Percentiles rank a stretch among this genome's conserved stretches.
phyloP scores from a whole-genome alignment of 208 protist genomes.

The Acanthamoeba pearcei region DNA sequence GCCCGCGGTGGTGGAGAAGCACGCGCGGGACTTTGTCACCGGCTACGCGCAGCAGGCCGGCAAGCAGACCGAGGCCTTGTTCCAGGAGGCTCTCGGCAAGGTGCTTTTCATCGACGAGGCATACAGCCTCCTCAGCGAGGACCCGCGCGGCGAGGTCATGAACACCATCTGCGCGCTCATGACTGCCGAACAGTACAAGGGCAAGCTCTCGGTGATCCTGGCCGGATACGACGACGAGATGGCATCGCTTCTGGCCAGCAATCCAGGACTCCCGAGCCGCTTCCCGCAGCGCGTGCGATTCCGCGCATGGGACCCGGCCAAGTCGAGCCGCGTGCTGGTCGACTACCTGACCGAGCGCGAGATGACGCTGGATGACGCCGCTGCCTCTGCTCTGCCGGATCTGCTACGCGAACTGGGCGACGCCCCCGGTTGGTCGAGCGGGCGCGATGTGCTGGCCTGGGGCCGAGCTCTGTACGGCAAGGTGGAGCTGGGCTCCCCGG shows the following conservation, averaged over 20 bases:
- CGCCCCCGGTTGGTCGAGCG: too few relatives aligned
- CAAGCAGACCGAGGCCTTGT: conserved; percentile 74
- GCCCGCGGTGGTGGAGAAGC: not conserved
- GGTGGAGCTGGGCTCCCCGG: too few relatives aligned
- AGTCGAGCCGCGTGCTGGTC: too few relatives aligned
- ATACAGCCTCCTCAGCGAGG: conserved; percentile 65
- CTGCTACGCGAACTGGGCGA: too few relatives aligned
- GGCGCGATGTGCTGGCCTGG: too few relatives aligned
- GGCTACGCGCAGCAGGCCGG: conserved; percentile 80
- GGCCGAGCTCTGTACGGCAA: too few relatives aligned
- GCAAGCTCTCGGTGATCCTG: conserved; percentile 74
- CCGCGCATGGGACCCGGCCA: too few relatives aligned
- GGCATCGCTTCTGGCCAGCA: conserved; percentile 72
- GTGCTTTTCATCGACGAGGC: conserved; percentile 81
- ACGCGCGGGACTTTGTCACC: not conserved
- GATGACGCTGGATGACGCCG: too few relatives aligned
- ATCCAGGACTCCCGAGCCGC: conserved; percentile 71
- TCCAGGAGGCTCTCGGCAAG: conserved; percentile 73
- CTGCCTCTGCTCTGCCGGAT: too few relatives aligned
- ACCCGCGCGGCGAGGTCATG: conserved; percentile 77
- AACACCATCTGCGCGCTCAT: conserved; percentile 72
- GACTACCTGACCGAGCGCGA: too few relatives aligned
- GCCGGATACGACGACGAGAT: conserved; percentile 80
- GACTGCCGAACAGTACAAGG: conserved; percentile 76
- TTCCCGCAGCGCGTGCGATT: too few relatives aligned